Percentiles rank a stretch among this genome's conserved stretches.
Conservation (phyloP, 1,284 basidiomycete species). For the Fomitopsis schrenkii region DNA sequence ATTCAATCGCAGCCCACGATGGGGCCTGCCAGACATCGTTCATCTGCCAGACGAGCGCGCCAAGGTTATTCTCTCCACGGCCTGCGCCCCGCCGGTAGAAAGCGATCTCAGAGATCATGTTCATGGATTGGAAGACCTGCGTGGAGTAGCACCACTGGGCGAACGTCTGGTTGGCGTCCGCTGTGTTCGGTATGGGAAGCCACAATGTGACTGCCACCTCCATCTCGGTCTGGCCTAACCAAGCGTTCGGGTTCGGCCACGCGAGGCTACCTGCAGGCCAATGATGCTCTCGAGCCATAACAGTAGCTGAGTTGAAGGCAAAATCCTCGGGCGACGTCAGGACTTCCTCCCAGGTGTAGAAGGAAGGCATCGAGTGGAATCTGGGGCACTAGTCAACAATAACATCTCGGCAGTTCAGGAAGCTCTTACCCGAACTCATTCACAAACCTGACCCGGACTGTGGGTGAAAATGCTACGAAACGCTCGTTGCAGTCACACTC, state of each 20-base stretch:
- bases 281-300: conserved; percentile 57
- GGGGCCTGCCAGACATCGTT: conserved; percentile 68
- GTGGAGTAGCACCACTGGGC: conserved; percentile 61
- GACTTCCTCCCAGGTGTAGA: conserved; percentile 60
- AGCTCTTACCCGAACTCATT: conserved; percentile 56
- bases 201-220: conserved; percentile 45
- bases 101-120: conserved; percentile 53
- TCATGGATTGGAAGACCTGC: conserved; percentile 54
- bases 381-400: conserved; percentile 22
- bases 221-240: conserved; percentile 53
- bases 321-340: conserved; percentile 49
- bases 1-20: conserved; percentile 58
- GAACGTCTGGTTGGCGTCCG: conserved; percentile 52
- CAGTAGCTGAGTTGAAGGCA: conserved; percentile 56
- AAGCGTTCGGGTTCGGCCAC: conserved; percentile 57
- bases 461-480: background rate
- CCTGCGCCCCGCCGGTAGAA: conserved; percentile 59
- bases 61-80: conserved; percentile 54
- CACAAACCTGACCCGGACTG: conserved; percentile 38
- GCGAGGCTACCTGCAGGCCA: conserved; percentile 50
- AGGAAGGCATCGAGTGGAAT: conserved; percentile 66
- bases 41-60: conserved; percentile 59
- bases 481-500: conserved; percentile 3
- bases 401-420: background rate
- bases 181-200: conserved; percentile 50